Percentiles rank a stretch among this genome's conserved stretches.
Conservation (phyloP, 2,329 filamentous ascomycete species). For the Fusarium ramigenum region DNA sequence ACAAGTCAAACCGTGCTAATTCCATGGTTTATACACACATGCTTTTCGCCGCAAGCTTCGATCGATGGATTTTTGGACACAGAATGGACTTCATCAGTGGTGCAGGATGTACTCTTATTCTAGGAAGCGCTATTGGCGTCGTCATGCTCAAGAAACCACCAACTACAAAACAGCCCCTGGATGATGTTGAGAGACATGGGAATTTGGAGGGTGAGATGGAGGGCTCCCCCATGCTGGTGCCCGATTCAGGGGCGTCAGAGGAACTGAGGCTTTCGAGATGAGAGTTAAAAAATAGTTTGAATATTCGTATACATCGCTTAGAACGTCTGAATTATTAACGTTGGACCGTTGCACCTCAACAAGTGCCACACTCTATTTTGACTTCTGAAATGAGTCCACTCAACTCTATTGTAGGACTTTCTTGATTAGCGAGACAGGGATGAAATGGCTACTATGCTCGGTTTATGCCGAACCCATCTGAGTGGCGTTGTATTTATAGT, state of each 20-base stretch:
- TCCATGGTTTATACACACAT: conserved; percentile 68
- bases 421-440: not conserved
- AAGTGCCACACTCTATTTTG: not conserved
- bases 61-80: conserved; percentile 62
- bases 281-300: not conserved
- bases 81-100: conserved; percentile 60
- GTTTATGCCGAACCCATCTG: not conserved
- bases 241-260: conserved; percentile 42
- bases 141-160: conserved; percentile 55
- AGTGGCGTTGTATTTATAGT: not conserved
- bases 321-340: not conserved
- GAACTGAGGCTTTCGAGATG: conserved; percentile 30
- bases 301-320: not conserved
- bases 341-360: not conserved
- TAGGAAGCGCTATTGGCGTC: conserved; percentile 63
- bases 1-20: conserved; percentile 69
- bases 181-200: conserved; percentile 49
- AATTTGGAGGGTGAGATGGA: conserved; percentile 48
- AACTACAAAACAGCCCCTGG: conserved; percentile 37
- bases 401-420: not conserved
- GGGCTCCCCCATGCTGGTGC: conserved; percentile 53
- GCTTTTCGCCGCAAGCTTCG: conserved; percentile 63
- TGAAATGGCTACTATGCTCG: not conserved
- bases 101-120: conserved; percentile 61
- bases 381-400: not conserved